These are phyloP conservation scores for Cutaneotrichosporon curvatum DNA, from an alignment of 1,284 basidiomycete genomes.

Conservation along the genomic window DNA sequence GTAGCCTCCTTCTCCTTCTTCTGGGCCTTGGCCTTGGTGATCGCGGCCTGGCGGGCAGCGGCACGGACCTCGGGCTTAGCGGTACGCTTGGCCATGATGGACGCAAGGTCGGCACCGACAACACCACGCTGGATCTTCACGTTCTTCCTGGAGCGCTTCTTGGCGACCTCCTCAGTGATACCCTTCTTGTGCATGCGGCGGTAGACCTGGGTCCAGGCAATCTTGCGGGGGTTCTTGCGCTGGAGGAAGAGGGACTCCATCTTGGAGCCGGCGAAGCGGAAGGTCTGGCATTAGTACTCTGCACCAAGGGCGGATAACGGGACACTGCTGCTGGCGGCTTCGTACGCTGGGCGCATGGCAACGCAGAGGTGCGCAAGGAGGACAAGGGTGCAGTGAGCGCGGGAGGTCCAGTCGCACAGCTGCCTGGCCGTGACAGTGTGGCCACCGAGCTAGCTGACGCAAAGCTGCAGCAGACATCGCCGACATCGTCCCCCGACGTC, in stretches of 20 bases:
- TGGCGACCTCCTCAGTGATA: slow-evolving; percentile 95
- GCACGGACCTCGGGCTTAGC: slow-evolving; percentile 80
- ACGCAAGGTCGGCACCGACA: slow-evolving; percentile 86
- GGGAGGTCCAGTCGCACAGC: too few relatives aligned
- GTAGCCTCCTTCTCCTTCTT: slow-evolving; percentile 95
- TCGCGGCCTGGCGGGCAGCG: slow-evolving; percentile 73
- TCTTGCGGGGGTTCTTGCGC: slow-evolving; percentile 99
- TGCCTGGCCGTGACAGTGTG: too few relatives aligned
- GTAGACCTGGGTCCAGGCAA: slow-evolving; percentile 96
- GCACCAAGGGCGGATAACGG: not conserved
- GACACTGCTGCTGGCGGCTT: too few relatives aligned
- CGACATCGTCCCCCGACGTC: too few relatives aligned
- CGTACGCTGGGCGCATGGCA: too few relatives aligned
- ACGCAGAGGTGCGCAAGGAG: too few relatives aligned
- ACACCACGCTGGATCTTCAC: slow-evolving; percentile 98
- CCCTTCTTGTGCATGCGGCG: slow-evolving; percentile 99
- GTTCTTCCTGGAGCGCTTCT: slow-evolving; percentile 95
- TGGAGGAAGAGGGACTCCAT: slow-evolving; percentile 95
- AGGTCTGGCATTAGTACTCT: slow-evolving; percentile 56
- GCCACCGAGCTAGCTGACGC: too few relatives aligned
- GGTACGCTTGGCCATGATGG: slow-evolving; percentile 85
- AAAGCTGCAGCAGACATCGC: too few relatives aligned
- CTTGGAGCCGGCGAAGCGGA: slow-evolving; percentile 86
- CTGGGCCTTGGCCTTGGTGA: slow-evolving; percentile 84
- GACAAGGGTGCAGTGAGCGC: too few relatives aligned